Conservation (phyloP, 179 eudicot species). For the Patellifolia procumbens region DNA sequence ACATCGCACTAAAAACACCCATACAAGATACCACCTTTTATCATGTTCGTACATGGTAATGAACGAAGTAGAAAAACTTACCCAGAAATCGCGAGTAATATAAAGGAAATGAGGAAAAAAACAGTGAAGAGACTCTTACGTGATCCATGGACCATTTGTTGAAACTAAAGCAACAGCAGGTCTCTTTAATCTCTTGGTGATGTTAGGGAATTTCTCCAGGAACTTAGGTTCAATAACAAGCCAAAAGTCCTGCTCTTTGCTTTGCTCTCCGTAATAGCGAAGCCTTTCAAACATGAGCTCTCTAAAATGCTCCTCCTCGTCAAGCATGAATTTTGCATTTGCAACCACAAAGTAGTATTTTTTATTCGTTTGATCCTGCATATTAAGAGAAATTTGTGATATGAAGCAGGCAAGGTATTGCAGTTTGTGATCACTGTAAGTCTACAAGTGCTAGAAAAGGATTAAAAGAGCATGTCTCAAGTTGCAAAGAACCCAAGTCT, state of each 20-base stretch:
- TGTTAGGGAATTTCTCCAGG: conserved; percentile 77
- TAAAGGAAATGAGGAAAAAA: neutral
- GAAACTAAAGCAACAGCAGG: conserved; percentile 98
- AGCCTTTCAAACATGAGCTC: conserved; percentile 81
- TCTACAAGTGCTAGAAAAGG: neutral
- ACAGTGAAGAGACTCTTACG: conserved; percentile 48
- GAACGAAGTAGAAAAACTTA: neutral
- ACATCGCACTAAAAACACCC: neutral
- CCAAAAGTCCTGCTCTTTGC: conserved; percentile 86
- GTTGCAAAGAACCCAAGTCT: neutral
- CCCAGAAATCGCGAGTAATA: too few species aligned
- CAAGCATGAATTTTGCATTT: conserved; percentile 98
- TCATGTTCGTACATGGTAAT: neutral
- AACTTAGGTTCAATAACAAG: conserved; percentile 95
- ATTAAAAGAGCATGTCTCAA: neutral
- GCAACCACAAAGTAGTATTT: conserved; percentile 83
- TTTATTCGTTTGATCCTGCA: conserved; percentile 43
- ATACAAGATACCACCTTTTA: neutral
- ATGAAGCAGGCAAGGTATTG: conserved; percentile 6
- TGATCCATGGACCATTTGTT: conserved; percentile 95
- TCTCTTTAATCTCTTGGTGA: conserved; percentile 73
- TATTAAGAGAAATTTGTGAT: neutral
- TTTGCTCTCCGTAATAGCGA: conserved; percentile 58
- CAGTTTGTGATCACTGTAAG: neutral
- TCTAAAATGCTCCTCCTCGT: conserved; percentile 93